phyloP scores from a whole-genome alignment of 2,329 filamentous ascomycete species.

The Neofusicoccum sp. region DNA sequence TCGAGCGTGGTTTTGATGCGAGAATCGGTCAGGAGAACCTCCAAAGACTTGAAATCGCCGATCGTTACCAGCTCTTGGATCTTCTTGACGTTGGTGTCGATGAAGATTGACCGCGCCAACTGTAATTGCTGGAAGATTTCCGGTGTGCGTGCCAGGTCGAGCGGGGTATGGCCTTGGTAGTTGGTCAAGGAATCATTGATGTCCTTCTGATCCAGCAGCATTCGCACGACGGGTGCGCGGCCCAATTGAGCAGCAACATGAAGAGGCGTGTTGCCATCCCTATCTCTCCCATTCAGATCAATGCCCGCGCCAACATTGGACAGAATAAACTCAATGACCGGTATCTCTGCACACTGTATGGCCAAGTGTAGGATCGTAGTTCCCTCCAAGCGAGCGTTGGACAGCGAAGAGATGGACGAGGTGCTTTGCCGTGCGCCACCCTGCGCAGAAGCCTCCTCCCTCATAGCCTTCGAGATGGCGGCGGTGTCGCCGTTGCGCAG shows the following conservation, averaged over 20 bases:
- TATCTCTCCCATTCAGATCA: conserved; percentile 86
- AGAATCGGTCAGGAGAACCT: conserved; percentile 78
- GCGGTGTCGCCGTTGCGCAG: conserved; percentile 86
- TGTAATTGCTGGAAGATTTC: conserved; percentile 96
- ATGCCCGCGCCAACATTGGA: conserved; percentile 62
- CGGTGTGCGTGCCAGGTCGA: conserved; percentile 81
- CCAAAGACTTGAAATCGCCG: conserved; percentile 73
- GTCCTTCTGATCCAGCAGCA: conserved; percentile 75
- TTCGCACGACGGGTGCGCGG: conserved; percentile 73
- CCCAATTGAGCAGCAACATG: conserved; percentile 85
- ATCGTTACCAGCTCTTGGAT: conserved; percentile 75
- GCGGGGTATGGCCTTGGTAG: conserved; percentile 75
- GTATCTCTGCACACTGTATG: conserved; percentile 89
- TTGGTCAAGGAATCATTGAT: conserved; percentile 90
- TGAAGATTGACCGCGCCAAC: conserved; percentile 82
- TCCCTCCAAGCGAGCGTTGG: conserved; percentile 59
- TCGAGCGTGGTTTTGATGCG: conserved; percentile 84
- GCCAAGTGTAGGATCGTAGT: conserved; percentile 91
- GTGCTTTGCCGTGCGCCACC: conserved; percentile 51
- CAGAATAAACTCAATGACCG: conserved; percentile 92
- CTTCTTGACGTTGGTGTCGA: conserved; percentile 79
- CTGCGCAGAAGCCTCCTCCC: conserved; percentile 54
- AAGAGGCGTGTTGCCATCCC: conserved; percentile 90
- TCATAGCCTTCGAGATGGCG: conserved; percentile 82
- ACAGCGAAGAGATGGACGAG: conserved; percentile 45